Conservation (phyloP, 352 stramenopile species). For the Pythium guiyangense region DNA sequence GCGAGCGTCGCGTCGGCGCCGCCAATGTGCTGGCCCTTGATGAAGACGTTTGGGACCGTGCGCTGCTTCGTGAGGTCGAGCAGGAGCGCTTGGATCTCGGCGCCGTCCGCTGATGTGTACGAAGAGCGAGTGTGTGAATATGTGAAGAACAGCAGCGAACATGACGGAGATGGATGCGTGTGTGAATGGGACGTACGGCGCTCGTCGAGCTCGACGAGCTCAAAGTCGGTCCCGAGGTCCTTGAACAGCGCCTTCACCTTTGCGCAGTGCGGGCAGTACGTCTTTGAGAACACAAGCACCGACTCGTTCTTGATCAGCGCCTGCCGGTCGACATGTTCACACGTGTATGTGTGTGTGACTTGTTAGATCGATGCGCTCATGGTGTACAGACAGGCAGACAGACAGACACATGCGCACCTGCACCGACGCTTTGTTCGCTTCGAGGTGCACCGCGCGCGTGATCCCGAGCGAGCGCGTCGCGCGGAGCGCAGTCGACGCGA, state of each 20-base stretch:
- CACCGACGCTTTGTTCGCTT: conserved; percentile 55
- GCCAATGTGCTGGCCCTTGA: conserved; percentile 95
- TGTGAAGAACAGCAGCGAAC: neutral
- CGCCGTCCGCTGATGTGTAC: conserved; percentile 64
- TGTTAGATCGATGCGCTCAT: neutral
- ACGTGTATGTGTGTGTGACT: neutral
- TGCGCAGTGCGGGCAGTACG: conserved; percentile 91
- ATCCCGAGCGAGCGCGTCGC: conserved; percentile 11
- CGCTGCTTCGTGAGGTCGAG: conserved; percentile 91
- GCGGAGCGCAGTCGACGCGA: conserved; percentile 9
- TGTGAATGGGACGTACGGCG: conserved; percentile 21
- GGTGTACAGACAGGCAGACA: no score
- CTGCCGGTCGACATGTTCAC: conserved; percentile 18
- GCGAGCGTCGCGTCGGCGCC: conserved; percentile 84
- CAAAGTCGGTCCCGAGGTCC: conserved; percentile 54
- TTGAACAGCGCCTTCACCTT: conserved; percentile 88
- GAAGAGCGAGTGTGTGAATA: neutral
- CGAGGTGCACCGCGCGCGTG: conserved; percentile 47
- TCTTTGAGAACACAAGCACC: conserved; percentile 95
- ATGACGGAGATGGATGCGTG: neutral
- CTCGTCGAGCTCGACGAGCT: conserved; percentile 72
- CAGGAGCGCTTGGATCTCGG: conserved; percentile 89
- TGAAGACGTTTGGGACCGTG: conserved; percentile 98
- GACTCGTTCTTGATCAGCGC: conserved; percentile 58
- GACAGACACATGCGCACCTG: conserved; percentile 22